These are phyloP conservation scores for Eucalyptus globulus DNA, from an alignment of 345 rosid genomes.

Conservation along the genomic window DNA sequence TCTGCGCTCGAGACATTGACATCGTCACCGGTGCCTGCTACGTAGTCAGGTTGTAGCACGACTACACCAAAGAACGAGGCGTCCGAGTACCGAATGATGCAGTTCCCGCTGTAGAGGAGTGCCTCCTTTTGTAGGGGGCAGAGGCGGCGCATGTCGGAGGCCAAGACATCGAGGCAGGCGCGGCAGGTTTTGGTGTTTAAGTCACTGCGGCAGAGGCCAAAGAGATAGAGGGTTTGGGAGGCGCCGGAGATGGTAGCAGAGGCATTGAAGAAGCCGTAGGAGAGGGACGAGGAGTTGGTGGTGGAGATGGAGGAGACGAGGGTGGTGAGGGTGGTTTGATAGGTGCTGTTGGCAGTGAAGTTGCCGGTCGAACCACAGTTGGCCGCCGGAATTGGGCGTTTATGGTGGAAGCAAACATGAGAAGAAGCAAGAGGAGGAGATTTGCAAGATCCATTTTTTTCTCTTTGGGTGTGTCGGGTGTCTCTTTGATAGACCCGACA, in stretches of 20 bases:
- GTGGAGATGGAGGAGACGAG: neutral
- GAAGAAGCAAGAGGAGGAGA: neutral
- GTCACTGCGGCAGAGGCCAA: neutral
- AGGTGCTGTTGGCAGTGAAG: neutral
- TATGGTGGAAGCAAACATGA: neutral
- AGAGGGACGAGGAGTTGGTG: neutral
- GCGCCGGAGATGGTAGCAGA: neutral
- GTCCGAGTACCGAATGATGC: neutral
- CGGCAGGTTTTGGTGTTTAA: fast-evolving
- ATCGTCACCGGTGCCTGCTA: fast-evolving
- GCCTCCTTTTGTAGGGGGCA: neutral
- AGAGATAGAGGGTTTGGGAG: neutral
- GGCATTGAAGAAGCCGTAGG: neutral
- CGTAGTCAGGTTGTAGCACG: fast-evolving
- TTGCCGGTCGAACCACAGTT: neutral
- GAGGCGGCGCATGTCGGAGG: neutral
- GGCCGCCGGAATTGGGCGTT: too few relatives aligned
- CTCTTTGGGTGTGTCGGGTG: neutral
- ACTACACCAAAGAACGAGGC: neutral
- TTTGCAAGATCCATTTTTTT: neutral
- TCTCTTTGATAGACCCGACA: neutral
- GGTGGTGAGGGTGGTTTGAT: neutral
- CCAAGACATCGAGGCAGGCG: neutral
- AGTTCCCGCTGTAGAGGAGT: neutral
- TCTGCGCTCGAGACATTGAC: neutral